Percentiles rank a stretch among this genome's conserved stretches.
These are phyloP conservation scores for Penicillium sclerotiorum DNA, from an alignment of 2,329 filamentous ascomycete species.

Conservation along the genomic window DNA sequence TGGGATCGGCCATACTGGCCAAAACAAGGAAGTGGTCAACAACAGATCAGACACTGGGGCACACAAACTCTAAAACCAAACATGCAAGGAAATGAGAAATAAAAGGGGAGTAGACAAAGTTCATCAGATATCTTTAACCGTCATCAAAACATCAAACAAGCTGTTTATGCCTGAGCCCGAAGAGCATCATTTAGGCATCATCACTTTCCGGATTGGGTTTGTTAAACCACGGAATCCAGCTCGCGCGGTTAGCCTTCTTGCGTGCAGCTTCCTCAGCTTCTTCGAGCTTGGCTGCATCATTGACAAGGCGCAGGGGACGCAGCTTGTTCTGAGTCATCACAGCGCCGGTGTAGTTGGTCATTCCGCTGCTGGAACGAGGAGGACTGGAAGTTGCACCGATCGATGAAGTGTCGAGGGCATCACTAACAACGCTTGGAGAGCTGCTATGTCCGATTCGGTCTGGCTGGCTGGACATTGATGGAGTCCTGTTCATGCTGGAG, in stretches of 20 bases:
- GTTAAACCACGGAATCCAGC: slow-evolving; percentile 53
- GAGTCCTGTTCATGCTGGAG: slow-evolving; percentile 57
- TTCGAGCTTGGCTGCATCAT: slow-evolving; percentile 44
- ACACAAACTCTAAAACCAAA: too few species aligned
- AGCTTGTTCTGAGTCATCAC: slow-evolving; percentile 71
- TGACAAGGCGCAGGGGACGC: slow-evolving; percentile 79
- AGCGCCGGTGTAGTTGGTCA: slow-evolving; percentile 69
- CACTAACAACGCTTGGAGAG: slow-evolving; percentile 61
- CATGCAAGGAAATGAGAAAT: too few species aligned
- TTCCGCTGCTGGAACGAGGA: slow-evolving; percentile 66
- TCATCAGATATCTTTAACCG: too few species aligned
- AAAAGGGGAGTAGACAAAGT: too few species aligned
- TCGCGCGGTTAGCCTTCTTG: slow-evolving; percentile 50
- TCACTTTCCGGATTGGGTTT: slow-evolving; percentile 35
- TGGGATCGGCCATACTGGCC: too few species aligned
- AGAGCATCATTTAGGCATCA: too few species aligned
- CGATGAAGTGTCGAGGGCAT: slow-evolving; percentile 48
- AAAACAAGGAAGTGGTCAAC: too few species aligned
- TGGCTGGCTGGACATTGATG: slow-evolving; percentile 53
- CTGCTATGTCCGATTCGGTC: slow-evolving; percentile 62
- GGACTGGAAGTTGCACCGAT: slow-evolving; percentile 54
- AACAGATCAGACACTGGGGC: too few species aligned
- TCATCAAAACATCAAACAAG: too few species aligned
- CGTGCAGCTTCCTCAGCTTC: slow-evolving; percentile 46
- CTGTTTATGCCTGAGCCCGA: too few species aligned